Conservation (phyloP, 1,284 basidiomycete genomes). For the Puccinia coronata region DNA sequence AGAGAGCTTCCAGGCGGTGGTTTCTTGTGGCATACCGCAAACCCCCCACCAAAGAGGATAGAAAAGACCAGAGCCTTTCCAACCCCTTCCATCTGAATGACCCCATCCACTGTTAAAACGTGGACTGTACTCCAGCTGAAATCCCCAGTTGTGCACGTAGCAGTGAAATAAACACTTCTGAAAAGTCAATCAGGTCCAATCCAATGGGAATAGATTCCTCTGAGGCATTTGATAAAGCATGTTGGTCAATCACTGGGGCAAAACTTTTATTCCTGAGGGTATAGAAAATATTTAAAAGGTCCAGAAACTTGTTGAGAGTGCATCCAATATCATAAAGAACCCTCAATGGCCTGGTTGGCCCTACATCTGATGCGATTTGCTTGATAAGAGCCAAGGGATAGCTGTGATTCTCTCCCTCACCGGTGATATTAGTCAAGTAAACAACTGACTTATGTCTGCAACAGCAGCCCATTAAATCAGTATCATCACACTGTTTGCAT, state of each 20-base stretch:
- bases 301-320: not conserved
- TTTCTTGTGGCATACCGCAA: not conserved
- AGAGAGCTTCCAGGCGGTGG: not conserved
- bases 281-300: not conserved
- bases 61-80: not conserved
- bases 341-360: not conserved
- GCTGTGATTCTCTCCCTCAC: not conserved
- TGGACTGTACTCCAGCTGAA: slow-evolving; percentile 16
- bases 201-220: not conserved
- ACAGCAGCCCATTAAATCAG: not conserved
- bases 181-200: not conserved
- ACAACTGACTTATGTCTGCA: too few relatives aligned
- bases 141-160: slow-evolving; percentile 18
- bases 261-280: too few relatives aligned
- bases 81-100: not conserved
- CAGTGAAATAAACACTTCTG: not conserved
- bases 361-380: not conserved
- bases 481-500: not conserved
- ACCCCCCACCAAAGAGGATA: not conserved
- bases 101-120: slow-evolving; percentile 6
- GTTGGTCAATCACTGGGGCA: not conserved
- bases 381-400: not conserved
- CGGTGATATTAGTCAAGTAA: not conserved
- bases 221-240: not conserved
- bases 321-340: not conserved